These are phyloP conservation scores for Penicillium freii DNA, from an alignment of 2,329 filamentous ascomycete species.

Conservation along the genomic window DNA sequence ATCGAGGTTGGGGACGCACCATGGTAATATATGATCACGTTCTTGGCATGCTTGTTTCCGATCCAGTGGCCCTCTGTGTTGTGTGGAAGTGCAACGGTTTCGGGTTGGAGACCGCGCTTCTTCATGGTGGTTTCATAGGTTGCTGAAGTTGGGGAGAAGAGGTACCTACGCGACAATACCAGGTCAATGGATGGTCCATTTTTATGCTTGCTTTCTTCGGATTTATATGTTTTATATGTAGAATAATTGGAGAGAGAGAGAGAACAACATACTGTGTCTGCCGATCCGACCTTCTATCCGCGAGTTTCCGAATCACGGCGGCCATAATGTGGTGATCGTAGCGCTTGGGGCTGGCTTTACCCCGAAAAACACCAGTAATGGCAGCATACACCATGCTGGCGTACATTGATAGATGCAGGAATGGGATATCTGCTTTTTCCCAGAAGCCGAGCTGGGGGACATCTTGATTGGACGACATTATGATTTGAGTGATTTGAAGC, in stretches of 20 bases:
- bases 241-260: no score
- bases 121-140: conserved; percentile 29
- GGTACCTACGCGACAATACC: conserved; percentile 20
- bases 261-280: conserved; percentile 36
- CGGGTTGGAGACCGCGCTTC: conserved; percentile 26
- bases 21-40: conserved; percentile 41
- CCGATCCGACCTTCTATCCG: conserved; percentile 24
- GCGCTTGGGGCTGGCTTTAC: conserved; percentile 34
- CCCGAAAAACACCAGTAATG: conserved; percentile 41
- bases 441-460: conserved; percentile 31
- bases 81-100: conserved; percentile 33
- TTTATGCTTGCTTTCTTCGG: neutral
- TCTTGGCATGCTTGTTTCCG: conserved; percentile 41
- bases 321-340: conserved; percentile 38
- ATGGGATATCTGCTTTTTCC: conserved; percentile 36
- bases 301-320: conserved; percentile 31
- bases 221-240: neutral
- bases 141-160: conserved; percentile 25
- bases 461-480: conserved; percentile 10
- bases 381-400: conserved; percentile 30
- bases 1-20: conserved; percentile 24
- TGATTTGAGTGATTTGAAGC: neutral
- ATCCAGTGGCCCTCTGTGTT: conserved; percentile 39
- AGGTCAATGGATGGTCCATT: neutral
- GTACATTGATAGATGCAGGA: conserved; percentile 27